Conservation (phyloP, 768 basidiomycete species). For the Tulasnella calospora region DNA sequence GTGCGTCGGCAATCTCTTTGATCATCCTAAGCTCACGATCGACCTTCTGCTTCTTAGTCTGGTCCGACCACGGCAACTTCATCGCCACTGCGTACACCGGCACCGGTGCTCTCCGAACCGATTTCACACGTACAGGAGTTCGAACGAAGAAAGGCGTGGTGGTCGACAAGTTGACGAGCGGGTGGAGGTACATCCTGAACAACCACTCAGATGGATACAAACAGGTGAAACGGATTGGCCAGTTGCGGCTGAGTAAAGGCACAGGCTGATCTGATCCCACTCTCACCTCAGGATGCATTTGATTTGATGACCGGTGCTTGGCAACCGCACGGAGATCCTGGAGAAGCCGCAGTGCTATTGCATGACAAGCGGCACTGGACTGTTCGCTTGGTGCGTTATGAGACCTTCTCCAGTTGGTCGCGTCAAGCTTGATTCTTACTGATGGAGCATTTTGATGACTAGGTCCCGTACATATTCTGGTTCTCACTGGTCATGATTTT, state of each 20-base stretch:
- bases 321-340: constrained; percentile 70
- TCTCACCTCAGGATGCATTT: constrained; percentile 79
- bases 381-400: constrained; percentile 66
- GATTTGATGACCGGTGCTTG: constrained; percentile 91
- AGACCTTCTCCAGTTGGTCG: background rate
- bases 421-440: background rate
- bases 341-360: constrained; percentile 64
- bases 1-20: constrained; percentile 46
- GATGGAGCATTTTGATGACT: constrained; percentile 8
- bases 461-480: constrained; percentile 83
- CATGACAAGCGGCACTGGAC: constrained; percentile 77
- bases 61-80: constrained; percentile 93
- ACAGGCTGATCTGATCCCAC: background rate
- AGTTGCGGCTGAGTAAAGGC: background rate
- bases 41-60: constrained; percentile 58
- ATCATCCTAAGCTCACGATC: background rate
- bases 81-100: constrained; percentile 91
- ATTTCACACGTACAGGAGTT: constrained; percentile 91
- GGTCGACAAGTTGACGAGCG: constrained; percentile 81
- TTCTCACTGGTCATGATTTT: constrained; percentile 86
- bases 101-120: constrained; percentile 91
- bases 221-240: too few species aligned
- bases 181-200: constrained; percentile 86
- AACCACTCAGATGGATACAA: constrained; percentile 82
- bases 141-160: constrained; percentile 73